A percentile compares a stretch with the other conserved stretches of the same genome.
Evolutionary conservation across 345 rosid genomes (phyloP).

Genomic region (Balakata baccata): DNA sequence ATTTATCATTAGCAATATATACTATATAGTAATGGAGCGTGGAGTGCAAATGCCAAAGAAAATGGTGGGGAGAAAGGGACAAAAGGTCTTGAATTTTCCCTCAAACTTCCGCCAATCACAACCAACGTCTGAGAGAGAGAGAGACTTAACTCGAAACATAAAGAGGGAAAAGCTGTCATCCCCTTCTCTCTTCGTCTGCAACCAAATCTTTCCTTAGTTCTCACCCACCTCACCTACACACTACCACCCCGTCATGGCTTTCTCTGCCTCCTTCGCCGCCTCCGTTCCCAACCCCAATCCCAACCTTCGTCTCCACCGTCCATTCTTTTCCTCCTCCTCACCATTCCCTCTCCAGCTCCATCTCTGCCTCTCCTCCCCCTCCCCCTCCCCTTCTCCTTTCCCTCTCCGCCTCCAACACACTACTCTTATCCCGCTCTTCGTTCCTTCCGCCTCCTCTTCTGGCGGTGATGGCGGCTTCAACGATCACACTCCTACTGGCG

Average conservation of each 20-base stretch:
- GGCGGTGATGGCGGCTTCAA: conserved; percentile 38
- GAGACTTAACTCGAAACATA: too few relatives aligned
- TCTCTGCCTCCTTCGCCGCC: conserved; percentile 45
- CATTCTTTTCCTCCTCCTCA: conserved; percentile 10
- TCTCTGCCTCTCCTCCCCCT: conserved; percentile 14
- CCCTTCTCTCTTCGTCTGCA: too few relatives aligned
- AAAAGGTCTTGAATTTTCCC: too few relatives aligned
- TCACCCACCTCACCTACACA: too few relatives aligned
- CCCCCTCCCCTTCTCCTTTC: conserved; percentile 13
- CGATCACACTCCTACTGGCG: conserved; percentile 27
- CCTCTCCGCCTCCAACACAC: conserved; percentile 21
- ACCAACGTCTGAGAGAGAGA: too few relatives aligned
- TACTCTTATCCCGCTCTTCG: conserved; percentile 23
- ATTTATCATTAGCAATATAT: too few relatives aligned
- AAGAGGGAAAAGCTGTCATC: too few relatives aligned
- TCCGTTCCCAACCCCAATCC: conserved; percentile 11
- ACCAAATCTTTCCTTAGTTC: too few relatives aligned
- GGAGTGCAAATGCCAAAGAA: too few relatives aligned
- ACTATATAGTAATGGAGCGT: too few relatives aligned
- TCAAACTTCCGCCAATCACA: too few relatives aligned
- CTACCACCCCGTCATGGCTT: conserved; percentile 38
- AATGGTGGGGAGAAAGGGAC: too few relatives aligned
- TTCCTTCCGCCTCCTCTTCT: conserved; percentile 18
- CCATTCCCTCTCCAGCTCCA: conserved; percentile 14
- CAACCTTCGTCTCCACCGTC: conserved; percentile 22